Evolutionary conservation across 2,329 filamentous ascomycete species (phyloP).

Genomic region (Endoconidiophora laricicola): DNA sequence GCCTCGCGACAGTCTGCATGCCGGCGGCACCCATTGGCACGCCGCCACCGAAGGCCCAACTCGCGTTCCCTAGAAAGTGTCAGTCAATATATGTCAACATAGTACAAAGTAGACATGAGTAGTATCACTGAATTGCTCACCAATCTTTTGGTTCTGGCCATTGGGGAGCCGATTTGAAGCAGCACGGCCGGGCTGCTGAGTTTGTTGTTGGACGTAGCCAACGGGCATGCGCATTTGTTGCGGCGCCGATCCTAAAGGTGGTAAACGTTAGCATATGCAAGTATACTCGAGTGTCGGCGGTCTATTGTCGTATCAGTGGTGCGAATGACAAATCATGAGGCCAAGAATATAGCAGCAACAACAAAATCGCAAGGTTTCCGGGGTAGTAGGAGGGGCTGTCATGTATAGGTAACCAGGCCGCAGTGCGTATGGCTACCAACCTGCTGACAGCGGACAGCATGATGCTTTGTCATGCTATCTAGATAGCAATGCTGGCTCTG

Average conservation of each 20-base stretch:
- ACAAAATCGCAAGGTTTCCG: too few species aligned
- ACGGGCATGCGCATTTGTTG: constrained; percentile 45
- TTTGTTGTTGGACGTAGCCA: constrained; percentile 42
- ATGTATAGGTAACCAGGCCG: too few species aligned
- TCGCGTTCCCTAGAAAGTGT: constrained; percentile 19
- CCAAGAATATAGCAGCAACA: too few species aligned
- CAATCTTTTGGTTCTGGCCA: constrained; percentile 44
- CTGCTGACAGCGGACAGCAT: too few species aligned
- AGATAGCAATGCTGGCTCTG: too few species aligned
- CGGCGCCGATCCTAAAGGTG: constrained; percentile 35
- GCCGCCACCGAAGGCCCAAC: constrained; percentile 46
- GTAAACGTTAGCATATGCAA: constrained; percentile 13
- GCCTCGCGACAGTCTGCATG: constrained; percentile 31
- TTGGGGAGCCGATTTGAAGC: constrained; percentile 42
- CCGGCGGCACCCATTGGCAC: constrained; percentile 42
- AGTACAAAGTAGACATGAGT: neutral
- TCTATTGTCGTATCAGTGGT: too few species aligned
- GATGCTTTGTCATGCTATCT: too few species aligned
- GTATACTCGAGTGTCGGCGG: neutral
- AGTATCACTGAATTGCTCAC: constrained; percentile 23
- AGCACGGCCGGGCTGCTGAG: constrained; percentile 34
- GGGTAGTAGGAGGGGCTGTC: too few species aligned
- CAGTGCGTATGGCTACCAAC: too few species aligned
- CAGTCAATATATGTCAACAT: neutral
- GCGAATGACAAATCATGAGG: too few species aligned